A percentile compares a stretch with the other conserved stretches of the same genome.
phyloP scores from a whole-genome alignment of 2,329 filamentous ascomycete species.

The Monilinia fructigena region DNA sequence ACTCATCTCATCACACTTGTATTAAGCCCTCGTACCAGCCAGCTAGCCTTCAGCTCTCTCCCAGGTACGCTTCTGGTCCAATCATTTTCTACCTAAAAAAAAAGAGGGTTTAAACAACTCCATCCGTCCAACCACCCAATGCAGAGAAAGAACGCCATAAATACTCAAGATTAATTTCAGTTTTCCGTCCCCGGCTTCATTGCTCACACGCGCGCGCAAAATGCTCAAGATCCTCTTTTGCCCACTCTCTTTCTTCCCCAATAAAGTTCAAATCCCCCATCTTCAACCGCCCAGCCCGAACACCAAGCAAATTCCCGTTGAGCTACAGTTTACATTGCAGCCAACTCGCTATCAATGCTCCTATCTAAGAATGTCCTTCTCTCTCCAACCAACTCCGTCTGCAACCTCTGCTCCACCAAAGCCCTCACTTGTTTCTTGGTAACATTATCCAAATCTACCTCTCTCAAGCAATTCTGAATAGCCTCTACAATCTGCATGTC shows the following conservation, averaged over 20 bases:
- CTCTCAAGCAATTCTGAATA: slow-evolving; percentile 76
- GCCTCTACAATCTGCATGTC: slow-evolving; percentile 80
- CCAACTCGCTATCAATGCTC: slow-evolving; percentile 89
- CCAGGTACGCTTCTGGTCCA: slow-evolving; percentile 9
- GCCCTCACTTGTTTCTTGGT: slow-evolving; percentile 97
- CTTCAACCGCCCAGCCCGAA: not conserved
- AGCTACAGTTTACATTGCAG: slow-evolving; percentile 71
- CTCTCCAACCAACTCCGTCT: slow-evolving; percentile 84
- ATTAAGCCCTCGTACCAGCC: slow-evolving; percentile 14
- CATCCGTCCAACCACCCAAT: slow-evolving; percentile 11
- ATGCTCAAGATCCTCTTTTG: not conserved
- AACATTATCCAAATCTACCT: slow-evolving; percentile 93
- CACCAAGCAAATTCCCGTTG: too few relatives aligned
- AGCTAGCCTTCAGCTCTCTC: not conserved
- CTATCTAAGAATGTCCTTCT: slow-evolving; percentile 85
- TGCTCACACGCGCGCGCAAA: slow-evolving; percentile 9
- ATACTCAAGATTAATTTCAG: slow-evolving; percentile 11
- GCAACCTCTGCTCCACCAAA: slow-evolving; percentile 87
- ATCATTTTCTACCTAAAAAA: slow-evolving; percentile 11
- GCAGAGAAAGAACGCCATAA: slow-evolving; percentile 11
- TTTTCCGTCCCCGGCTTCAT: not conserved
- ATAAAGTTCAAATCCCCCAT: not conserved
- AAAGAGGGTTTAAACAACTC: not conserved
- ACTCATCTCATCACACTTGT: slow-evolving; percentile 17
- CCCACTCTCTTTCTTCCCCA: not conserved